Percentiles rank a stretch among this genome's conserved stretches.
Conservation (phyloP, 306 rosid species). For the Abrus pulchellus region DNA sequence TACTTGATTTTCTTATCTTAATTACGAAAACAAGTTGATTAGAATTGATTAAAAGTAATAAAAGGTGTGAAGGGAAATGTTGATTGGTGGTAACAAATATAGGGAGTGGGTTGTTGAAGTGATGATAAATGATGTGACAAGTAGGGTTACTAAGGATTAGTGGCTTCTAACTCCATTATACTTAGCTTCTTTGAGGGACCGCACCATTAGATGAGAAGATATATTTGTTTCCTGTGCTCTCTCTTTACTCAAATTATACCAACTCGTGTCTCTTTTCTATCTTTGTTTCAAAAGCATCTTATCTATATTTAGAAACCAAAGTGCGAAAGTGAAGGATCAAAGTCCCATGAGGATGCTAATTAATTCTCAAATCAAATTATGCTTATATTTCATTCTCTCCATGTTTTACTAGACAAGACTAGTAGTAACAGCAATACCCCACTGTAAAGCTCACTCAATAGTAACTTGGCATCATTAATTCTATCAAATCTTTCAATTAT, state of each 20-base stretch:
- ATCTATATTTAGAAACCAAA: background rate
- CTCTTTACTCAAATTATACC: background rate
- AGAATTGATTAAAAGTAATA: background rate
- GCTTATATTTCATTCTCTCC: background rate
- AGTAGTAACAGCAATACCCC: background rate
- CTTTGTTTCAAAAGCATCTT: background rate
- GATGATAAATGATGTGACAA: background rate
- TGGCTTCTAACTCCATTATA: background rate
- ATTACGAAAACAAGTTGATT: background rate
- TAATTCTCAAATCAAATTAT: background rate
- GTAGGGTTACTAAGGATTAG: background rate
- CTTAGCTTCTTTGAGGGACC: background rate
- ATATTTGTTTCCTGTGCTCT: background rate
- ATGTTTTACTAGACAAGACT: background rate
- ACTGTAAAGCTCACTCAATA: background rate
- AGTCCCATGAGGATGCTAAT: background rate
- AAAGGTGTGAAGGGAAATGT: background rate
- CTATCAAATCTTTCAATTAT: too few species aligned
- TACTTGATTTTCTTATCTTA: too few species aligned
- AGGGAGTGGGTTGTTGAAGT: background rate
- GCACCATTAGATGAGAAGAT: background rate
- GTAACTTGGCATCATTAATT: too few species aligned
- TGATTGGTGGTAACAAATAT: background rate
- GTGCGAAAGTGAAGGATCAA: background rate
- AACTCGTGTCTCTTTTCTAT: background rate